Evolutionary conservation across 768 basidiomycete genomes (phyloP), one percentile per base, ranked within the genome.

Genomic region (Lepiota brunneoincarnata): DNA sequence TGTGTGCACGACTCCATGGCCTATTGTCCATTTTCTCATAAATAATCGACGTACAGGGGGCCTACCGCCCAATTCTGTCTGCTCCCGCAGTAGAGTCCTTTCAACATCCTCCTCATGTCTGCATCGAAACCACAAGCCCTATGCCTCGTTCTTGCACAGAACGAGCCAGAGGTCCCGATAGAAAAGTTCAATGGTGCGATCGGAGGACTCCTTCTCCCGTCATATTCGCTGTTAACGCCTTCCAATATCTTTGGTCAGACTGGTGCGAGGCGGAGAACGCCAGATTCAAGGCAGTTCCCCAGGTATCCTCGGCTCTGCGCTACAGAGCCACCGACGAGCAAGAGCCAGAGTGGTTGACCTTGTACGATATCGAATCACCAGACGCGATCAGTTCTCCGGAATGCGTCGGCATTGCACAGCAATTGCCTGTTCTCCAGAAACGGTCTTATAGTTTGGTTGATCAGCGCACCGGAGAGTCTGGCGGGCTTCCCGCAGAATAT

Each of bases 241-340:
- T 7, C 44, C n/a, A n/a, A n/a, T n/a, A n/a, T n/a, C 20, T 15
- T 21, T 40, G 20, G 15, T 42, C 18, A 73, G 72, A 69, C 42
- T 73, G 71, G 69, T 72, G 70, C 61, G 67, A 70, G 46, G 67
- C 66, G 28, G 69, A 71, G 54, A 72, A 72, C 44, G 66, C 58
- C 28, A 69, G 69, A 7, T 60, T 69, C 23, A 59, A 69, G 17
- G 63, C 67, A 7, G 64, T 70, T 20, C 67, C 69, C 15, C 68
- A 70, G 1, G 61, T 71, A 58, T 42, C 51, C 23, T 67, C 61
- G 31, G 70, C 66, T 4, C 21, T 63, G 37, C 67, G 69, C 9
- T 74, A 68, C 67, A 72, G 68, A 50, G 72, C 72, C 9, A 58
- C 58, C 20, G 68, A 69, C 50, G 55, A 48, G 18, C 44, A 56